These are phyloP conservation scores for Sphagnum contortum DNA, from an alignment of 225 moss, liverwort and hornwort genomes.

Conservation along the genomic window DNA sequence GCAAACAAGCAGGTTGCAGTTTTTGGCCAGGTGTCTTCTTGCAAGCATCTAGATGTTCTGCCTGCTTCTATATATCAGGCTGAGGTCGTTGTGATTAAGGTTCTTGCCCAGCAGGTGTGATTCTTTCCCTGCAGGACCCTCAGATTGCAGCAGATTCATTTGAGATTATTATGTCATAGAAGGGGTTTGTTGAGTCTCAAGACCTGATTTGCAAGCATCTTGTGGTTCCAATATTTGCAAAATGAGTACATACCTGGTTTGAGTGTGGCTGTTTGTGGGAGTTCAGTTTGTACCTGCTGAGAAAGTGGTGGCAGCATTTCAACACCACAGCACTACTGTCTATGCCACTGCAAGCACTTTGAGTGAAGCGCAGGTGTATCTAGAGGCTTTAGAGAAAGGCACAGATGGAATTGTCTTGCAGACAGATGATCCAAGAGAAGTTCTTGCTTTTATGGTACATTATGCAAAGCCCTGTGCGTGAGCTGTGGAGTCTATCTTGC, in stretches of 20 bases:
- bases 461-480: no score
- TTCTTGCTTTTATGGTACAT: slow-evolving; percentile 60
- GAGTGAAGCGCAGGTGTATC: slow-evolving; percentile 59
- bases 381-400: slow-evolving; percentile 85
- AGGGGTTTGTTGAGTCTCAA: no score
- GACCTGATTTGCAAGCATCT: no score
- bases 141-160: no score
- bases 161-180: no score
- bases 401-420: slow-evolving; percentile 81
- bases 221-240: neutral
- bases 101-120: slow-evolving; percentile 70
- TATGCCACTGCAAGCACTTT: slow-evolving; percentile 73
- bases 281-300: slow-evolving; percentile 74
- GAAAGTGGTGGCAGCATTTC: slow-evolving; percentile 89
- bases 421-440: slow-evolving; percentile 73
- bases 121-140: no score
- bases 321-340: slow-evolving; percentile 53
- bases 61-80: slow-evolving; percentile 53
- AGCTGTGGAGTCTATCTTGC: no score
- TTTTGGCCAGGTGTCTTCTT: slow-evolving; percentile 40
- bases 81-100: slow-evolving; percentile 73
- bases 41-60: slow-evolving; percentile 55
- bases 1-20: slow-evolving; percentile 48
- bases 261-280: no score
- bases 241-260: no score